These are phyloP conservation scores for Rhizophagus clarus DNA, from an alignment of 192 early-diverging fungal genomes.

Conservation along the genomic window DNA sequence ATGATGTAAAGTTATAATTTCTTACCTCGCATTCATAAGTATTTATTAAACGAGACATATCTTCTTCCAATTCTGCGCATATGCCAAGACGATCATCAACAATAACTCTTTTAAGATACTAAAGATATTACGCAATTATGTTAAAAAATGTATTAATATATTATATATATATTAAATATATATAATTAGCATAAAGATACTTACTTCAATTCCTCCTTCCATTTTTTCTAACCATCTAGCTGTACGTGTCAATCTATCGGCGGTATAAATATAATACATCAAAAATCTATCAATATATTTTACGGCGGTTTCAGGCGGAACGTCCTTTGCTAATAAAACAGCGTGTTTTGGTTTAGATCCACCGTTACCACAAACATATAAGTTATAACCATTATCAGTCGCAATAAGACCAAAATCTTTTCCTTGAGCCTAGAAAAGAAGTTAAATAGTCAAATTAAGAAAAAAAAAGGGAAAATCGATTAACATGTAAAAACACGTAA, in stretches of 20 bases:
- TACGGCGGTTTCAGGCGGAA: constrained; percentile 53
- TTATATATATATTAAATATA: too few species aligned
- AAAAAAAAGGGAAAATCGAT: neutral
- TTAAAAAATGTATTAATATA: too few species aligned
- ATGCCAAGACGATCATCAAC: constrained; percentile 68
- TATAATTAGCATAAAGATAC: too few species aligned
- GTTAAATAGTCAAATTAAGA: neutral
- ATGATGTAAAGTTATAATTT: too few species aligned
- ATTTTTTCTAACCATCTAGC: constrained; percentile 73
- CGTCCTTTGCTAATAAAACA: constrained; percentile 57
- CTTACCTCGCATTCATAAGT: constrained; percentile 54
- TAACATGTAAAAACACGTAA: neutral
- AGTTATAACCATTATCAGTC: constrained; percentile 72
- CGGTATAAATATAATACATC: constrained; percentile 75
- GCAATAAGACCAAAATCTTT: constrained; percentile 59
- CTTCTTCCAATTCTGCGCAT: constrained; percentile 59
- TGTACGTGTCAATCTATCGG: constrained; percentile 63
- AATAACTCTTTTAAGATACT: constrained; percentile 59
- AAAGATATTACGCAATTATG: too few species aligned
- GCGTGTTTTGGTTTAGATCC: constrained; percentile 70
- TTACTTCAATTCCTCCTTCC: constrained; percentile 63
- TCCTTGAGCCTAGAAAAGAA: constrained; percentile 37
- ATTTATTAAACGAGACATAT: constrained; percentile 60
- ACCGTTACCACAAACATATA: constrained; percentile 73
- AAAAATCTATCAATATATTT: constrained; percentile 67